A percentile compares a stretch with the other conserved stretches of the same genome.
Evolutionary conservation across 306 rosid species (phyloP).

Genomic region (apple (Malus domestica)): ASM211411v1 NC_041790.1:18706001-18706500

Average conservation of each 20-base stretch:
- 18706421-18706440: no score
- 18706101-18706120: background rate
- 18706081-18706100: slow-evolving; percentile 15
- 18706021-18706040: slow-evolving; percentile 25
- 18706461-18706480: no score
- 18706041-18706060: slow-evolving; percentile 37
- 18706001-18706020: slow-evolving; percentile 14
- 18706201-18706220: background rate
- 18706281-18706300: background rate
- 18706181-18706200: background rate
- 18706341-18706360: background rate
- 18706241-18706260: background rate
- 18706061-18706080: slow-evolving; percentile 31
- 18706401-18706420: background rate
- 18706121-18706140: background rate
- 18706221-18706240: background rate
- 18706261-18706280: background rate
- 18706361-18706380: background rate
- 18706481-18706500: no score
- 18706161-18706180: background rate
- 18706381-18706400: background rate
- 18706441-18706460: no score
- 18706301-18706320: background rate
- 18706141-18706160: background rate
- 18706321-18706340: background rate